Evolutionary conservation across 495 filamentous ascomycete species (phyloP).

Genomic region (Mytilinidion resinicola): DNA sequence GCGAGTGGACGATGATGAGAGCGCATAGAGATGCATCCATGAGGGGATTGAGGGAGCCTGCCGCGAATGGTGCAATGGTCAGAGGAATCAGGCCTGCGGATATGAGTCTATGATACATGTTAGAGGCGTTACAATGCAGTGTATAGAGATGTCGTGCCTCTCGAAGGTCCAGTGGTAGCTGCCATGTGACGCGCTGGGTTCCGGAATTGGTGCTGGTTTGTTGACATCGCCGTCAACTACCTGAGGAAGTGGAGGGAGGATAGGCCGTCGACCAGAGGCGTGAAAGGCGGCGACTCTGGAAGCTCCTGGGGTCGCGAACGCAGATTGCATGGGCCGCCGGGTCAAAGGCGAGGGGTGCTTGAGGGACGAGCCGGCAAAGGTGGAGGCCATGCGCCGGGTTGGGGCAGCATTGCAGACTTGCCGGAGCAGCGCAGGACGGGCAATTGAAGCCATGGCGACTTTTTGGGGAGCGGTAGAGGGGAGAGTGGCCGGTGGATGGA

Average conservation of each 20-base stretch:
- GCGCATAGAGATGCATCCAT: slow-evolving; percentile 82
- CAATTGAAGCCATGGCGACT: slow-evolving; percentile 36
- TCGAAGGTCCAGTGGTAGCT: slow-evolving; percentile 99
- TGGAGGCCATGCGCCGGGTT: slow-evolving; percentile 28
- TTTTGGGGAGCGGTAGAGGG: background rate
- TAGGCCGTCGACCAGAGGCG: slow-evolving; percentile 32
- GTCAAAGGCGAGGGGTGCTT: slow-evolving; percentile 17
- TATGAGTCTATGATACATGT: slow-evolving; percentile 48
- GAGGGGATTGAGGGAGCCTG: slow-evolving; percentile 80
- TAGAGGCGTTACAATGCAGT: background rate
- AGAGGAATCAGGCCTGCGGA: slow-evolving; percentile 75
- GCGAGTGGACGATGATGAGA: slow-evolving; percentile 79
- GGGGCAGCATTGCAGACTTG: slow-evolving; percentile 28
- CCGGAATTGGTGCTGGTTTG: slow-evolving; percentile 73
- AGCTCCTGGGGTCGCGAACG: slow-evolving; percentile 22
- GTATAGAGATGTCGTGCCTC: slow-evolving; percentile 47
- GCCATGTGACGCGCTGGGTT: slow-evolving; percentile 66
- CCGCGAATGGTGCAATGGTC: slow-evolving; percentile 84
- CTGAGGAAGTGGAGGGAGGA: slow-evolving; percentile 46
- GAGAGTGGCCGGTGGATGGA: slow-evolving; percentile 1
- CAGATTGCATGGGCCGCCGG: slow-evolving; percentile 24
- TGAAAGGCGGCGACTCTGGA: slow-evolving; percentile 40
- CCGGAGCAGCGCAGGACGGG: slow-evolving; percentile 34
- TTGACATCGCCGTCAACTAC: slow-evolving; percentile 54
- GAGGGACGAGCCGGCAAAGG: slow-evolving; percentile 26